A percentile compares a stretch with the other conserved stretches of the same genome.
These are phyloP conservation scores for Sechiopsis laciniata DNA, from an alignment of 306 rosid species.

Conservation along the genomic window DNA sequence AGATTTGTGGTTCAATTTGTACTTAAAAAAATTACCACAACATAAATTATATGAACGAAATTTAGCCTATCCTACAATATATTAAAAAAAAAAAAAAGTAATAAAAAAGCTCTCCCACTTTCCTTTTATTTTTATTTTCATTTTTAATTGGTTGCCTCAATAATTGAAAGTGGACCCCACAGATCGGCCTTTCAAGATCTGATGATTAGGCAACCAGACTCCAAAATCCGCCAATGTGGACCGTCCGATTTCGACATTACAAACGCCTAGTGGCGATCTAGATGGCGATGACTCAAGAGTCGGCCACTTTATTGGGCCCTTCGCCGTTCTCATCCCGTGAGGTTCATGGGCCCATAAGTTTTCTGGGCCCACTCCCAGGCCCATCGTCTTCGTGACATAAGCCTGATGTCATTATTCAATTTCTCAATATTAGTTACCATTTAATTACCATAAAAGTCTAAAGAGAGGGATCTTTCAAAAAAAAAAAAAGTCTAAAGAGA, in stretches of 20 bases:
- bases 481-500: too few relatives aligned
- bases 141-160: neutral
- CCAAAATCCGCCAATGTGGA: slow-evolving; percentile 13
- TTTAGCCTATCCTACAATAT: too few relatives aligned
- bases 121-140: neutral
- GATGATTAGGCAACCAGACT: slow-evolving; percentile 15
- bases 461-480: too few relatives aligned
- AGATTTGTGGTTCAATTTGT: too few relatives aligned
- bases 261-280: neutral
- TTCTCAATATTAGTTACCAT: neutral
- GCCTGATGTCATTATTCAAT: neutral
- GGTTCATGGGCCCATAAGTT: neutral
- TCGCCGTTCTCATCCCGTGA: neutral
- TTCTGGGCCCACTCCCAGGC: neutral
- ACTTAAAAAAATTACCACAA: too few relatives aligned
- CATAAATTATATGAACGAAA: too few relatives aligned
- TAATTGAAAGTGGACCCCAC: slow-evolving; percentile 14
- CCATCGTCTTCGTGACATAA: neutral
- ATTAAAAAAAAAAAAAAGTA: too few relatives aligned
- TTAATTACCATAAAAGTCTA: neutral
- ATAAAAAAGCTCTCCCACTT: neutral
- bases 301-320: slow-evolving; percentile 19
- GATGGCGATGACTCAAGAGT: slow-evolving; percentile 1
- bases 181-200: slow-evolving; percentile 11
- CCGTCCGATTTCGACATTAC: slow-evolving; percentile 20